A percentile compares a stretch with the other conserved stretches of the same genome.
These are phyloP conservation scores for Actinomortierella wolfii DNA, from an alignment of 371 early-diverging fungal species.

Conservation along the genomic window DNA sequence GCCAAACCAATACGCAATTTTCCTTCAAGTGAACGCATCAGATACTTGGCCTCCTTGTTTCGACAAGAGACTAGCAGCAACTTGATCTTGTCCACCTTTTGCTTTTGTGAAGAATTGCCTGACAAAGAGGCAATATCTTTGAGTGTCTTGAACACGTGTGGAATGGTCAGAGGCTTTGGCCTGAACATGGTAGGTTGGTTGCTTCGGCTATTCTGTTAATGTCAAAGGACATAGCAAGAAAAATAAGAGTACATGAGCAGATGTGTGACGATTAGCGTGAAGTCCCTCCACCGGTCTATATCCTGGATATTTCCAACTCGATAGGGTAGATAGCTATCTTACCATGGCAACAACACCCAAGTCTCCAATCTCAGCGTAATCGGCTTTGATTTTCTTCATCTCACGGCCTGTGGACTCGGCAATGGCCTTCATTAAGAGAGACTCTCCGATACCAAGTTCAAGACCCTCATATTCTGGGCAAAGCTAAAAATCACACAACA, in stretches of 20 bases:
- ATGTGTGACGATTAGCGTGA: neutral
- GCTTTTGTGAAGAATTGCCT: conserved; percentile 79
- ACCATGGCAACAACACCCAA: conserved; percentile 91
- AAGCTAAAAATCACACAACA: conserved; percentile 61
- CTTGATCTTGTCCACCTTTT: conserved; percentile 87
- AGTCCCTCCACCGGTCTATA: neutral
- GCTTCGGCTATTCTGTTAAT: conserved; percentile 69
- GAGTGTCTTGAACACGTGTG: conserved; percentile 85
- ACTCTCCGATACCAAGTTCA: conserved; percentile 97
- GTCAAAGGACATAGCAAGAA: neutral
- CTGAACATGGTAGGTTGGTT: conserved; percentile 78
- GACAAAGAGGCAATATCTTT: conserved; percentile 85
- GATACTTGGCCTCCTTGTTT: conserved; percentile 90
- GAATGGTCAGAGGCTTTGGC: conserved; percentile 82
- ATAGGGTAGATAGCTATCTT: neutral
- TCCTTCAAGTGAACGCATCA: conserved; percentile 94
- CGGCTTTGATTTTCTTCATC: conserved; percentile 77
- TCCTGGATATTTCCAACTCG: too few species aligned
- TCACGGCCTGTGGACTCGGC: conserved; percentile 87
- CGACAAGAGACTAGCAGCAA: conserved; percentile 82
- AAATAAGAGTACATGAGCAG: neutral
- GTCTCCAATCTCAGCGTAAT: conserved; percentile 85
- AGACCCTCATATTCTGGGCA: conserved; percentile 96
- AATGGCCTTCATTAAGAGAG: conserved; percentile 92
- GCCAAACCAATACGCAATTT: conserved; percentile 98